Percentiles rank a stretch among this genome's conserved stretches.
Conservation (phyloP, 1,139 yeast genomes). For the Geotrichum siamense region DNA sequence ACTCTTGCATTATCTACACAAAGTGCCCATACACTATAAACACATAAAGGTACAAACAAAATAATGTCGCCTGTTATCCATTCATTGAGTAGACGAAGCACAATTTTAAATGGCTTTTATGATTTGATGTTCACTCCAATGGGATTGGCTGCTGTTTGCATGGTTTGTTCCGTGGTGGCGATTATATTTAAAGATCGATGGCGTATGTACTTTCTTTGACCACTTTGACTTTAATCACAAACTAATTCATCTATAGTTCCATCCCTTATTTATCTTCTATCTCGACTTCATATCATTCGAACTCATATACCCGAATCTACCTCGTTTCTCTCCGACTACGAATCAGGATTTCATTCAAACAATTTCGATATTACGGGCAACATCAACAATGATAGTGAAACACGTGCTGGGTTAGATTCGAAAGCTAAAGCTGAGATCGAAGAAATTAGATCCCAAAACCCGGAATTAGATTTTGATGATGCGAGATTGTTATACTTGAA, state of each 20-base stretch:
- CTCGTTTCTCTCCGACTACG: conserved; percentile 43
- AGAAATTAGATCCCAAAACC: conserved; percentile 46
- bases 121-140: not conserved
- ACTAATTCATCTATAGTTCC: not conserved
- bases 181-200: not conserved
- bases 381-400: conserved; percentile 40
- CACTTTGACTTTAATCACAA: not conserved
- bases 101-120: too few relatives aligned
- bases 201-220: not conserved
- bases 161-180: not conserved
- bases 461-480: conserved; percentile 46
- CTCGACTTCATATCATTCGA: not conserved
- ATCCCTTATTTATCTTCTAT: not conserved
- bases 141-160: not conserved
- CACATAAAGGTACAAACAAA: too few relatives aligned
- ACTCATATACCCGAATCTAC: not conserved
- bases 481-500: conserved; percentile 55
- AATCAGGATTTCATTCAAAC: conserved; percentile 56
- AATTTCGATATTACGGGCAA: conserved; percentile 44
- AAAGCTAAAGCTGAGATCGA: conserved; percentile 47
- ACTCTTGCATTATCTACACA: too few relatives aligned
- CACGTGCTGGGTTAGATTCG: conserved; percentile 54
- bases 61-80: too few relatives aligned
- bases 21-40: too few relatives aligned
- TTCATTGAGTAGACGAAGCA: too few relatives aligned